Evolutionary conservation across 805 yeast species (phyloP).

Genomic region (Yueomyces sinensis): DNA sequence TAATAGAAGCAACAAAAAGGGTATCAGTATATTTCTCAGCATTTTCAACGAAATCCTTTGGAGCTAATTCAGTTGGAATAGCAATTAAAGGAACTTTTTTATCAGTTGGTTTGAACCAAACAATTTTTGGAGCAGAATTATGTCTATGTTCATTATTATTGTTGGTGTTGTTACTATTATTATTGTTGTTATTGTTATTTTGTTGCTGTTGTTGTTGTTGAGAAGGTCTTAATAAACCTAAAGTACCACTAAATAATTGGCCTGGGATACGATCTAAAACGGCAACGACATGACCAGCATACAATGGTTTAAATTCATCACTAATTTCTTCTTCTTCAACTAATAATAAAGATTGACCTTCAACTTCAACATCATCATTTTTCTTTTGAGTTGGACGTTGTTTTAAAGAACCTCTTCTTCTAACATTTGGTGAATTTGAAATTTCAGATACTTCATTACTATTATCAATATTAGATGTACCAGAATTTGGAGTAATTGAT

Average conservation of each 20-base stretch:
- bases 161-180: slow-evolving; percentile 34
- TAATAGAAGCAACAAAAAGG: slow-evolving; percentile 85
- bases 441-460: slow-evolving; percentile 24
- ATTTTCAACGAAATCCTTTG: slow-evolving; percentile 86
- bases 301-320: slow-evolving; percentile 84
- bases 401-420: slow-evolving; percentile 80
- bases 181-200: slow-evolving; percentile 43
- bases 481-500: neutral
- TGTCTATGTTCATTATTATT: slow-evolving; percentile 13
- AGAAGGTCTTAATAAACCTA: slow-evolving; percentile 89
- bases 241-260: slow-evolving; percentile 86
- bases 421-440: slow-evolving; percentile 23
- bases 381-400: slow-evolving; percentile 96
- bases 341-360: slow-evolving; percentile 83
- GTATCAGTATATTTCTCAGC: slow-evolving; percentile 73
- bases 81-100: slow-evolving; percentile 97
- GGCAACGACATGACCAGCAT: slow-evolving; percentile 97
- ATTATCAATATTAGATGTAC: slow-evolving; percentile 17
- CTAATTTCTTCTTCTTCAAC: slow-evolving; percentile 93
- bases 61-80: slow-evolving; percentile 98
- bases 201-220: slow-evolving; percentile 64
- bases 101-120: slow-evolving; percentile 98
- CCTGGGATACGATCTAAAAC: slow-evolving; percentile 96
- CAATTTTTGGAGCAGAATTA: slow-evolving; percentile 72
- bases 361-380: slow-evolving; percentile 97